Evolutionary conservation across 257 asterid species (phyloP), one percentile per base, ranked within the genome.

Genomic region (Fraxinus quadrangulata): DNA sequence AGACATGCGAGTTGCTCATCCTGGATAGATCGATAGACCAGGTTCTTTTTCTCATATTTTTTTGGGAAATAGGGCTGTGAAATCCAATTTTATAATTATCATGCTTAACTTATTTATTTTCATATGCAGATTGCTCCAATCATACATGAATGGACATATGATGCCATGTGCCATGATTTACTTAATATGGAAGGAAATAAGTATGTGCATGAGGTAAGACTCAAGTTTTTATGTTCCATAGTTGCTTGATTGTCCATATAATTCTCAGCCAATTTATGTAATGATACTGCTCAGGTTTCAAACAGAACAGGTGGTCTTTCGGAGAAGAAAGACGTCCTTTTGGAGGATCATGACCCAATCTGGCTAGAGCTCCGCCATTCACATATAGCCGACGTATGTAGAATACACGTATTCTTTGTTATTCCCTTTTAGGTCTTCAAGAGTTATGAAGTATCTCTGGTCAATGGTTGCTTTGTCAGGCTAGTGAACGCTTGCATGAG

Each of bases 141-240:
- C 67, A 96, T 96, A 84, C 99, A 96, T 79, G 99, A 96, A 83
- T 96, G 99, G 99, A 96, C 99, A 51, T 96, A 96, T 86, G 99
- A 96, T 78, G 98, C 99, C 39, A 93, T 96, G 98, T 96, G 99
- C 84, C 99, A 86, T 86, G 99, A 96, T 77, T 85, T 96, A 84
- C 88, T 96, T 77, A 85, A 87, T 81, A 90, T 96, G 98, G 99
- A 96, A 56, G 99, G 99, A 75, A 96, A 92, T 84, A 96, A 96
- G 85, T 96, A 96, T 77, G 94, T 93, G 17, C 97, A 96, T 70
- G 97, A 96, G 97, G 99, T 96, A 83, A 82, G 77, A 59, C 72
- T 74, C 34, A 74, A 77, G 67, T 31, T 84, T 68, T 72, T 10
- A 39, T 69, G 59, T 67, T 71, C 23, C 65, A n/a, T 45, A 59